These are phyloP conservation scores for Amaranthus cruentus DNA, from an alignment of 148 eudicot species.

Conservation along the genomic window DNA sequence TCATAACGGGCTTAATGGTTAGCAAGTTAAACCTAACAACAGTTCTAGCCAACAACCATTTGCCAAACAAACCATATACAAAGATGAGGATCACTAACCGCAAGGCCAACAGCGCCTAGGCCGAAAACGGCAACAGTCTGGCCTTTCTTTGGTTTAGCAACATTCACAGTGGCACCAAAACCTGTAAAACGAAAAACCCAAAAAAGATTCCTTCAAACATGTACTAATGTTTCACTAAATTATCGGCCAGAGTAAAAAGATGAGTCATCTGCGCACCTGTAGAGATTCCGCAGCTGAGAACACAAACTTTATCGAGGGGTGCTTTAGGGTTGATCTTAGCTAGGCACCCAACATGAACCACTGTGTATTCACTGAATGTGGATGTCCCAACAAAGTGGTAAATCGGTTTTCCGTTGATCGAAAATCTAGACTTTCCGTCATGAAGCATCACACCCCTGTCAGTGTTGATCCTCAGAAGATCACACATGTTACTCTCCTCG, in stretches of 20 bases:
- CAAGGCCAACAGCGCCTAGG: constrained; percentile 76
- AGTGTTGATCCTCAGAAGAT: constrained; percentile 62
- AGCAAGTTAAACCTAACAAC: no score
- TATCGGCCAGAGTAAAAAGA: not conserved
- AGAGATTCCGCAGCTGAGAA: constrained; percentile 70
- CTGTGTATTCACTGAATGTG: constrained; percentile 71
- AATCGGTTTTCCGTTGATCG: constrained; percentile 55
- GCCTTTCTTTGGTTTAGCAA: constrained; percentile 71
- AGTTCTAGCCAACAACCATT: no score
- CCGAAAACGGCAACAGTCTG: constrained; percentile 72
- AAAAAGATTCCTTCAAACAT: not conserved
- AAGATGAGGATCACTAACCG: constrained; percentile 35
- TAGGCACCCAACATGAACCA: constrained; percentile 50
- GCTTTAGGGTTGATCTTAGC: constrained; percentile 73
- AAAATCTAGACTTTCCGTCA: constrained; percentile 51
- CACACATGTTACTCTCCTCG: constrained; percentile 73
- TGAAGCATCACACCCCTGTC: constrained; percentile 64
- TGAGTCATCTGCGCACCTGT: constrained; percentile 34
- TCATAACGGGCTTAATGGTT: no score
- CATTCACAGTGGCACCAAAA: constrained; percentile 74
- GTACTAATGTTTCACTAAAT: not conserved
- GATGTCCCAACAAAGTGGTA: constrained; percentile 68
- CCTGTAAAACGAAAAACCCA: constrained; percentile 27
- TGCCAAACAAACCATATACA: not conserved
- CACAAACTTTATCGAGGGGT: constrained; percentile 74